A percentile compares a stretch with the other conserved stretches of the same genome.
Evolutionary conservation across 2,329 filamentous ascomycete genomes (phyloP).

Genomic region (Cryphonectria carpinicola): DNA sequence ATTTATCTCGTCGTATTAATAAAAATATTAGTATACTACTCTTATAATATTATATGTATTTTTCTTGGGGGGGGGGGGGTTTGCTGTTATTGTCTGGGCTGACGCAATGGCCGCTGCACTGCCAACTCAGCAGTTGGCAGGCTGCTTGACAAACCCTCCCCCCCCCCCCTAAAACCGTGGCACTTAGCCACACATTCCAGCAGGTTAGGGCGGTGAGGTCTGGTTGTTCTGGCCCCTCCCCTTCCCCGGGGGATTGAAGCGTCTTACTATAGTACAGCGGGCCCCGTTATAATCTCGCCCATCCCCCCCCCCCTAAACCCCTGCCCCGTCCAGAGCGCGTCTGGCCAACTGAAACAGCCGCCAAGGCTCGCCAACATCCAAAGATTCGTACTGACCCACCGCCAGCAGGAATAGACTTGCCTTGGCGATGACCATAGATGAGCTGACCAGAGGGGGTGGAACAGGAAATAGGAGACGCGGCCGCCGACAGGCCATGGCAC

Average conservation of each 20-base stretch:
- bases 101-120: slow-evolving; percentile 11
- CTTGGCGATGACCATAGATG: slow-evolving; percentile 26
- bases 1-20: neutral
- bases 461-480: slow-evolving; percentile 19
- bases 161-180: neutral
- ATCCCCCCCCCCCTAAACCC: slow-evolving; percentile 11
- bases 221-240: neutral
- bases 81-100: neutral
- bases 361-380: slow-evolving; percentile 24
- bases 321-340: slow-evolving; percentile 15
- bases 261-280: neutral
- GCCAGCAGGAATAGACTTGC: slow-evolving; percentile 9
- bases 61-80: neutral
- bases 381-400: slow-evolving; percentile 1
- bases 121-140: slow-evolving; percentile 5
- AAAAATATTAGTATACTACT: neutral
- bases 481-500: slow-evolving; percentile 7
- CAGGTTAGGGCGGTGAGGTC: slow-evolving; percentile 10
- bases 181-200: neutral
- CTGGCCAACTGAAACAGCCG: slow-evolving; percentile 29
- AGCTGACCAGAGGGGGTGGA: neutral
- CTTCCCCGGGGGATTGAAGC: neutral
- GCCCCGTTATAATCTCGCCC: slow-evolving; percentile 3
- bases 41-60: neutral
- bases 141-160: neutral